Percentiles rank a stretch among this genome's conserved stretches.
Evolutionary conservation across 148 eudicot genomes (phyloP).

Genomic region (Cornus florida): DNA sequence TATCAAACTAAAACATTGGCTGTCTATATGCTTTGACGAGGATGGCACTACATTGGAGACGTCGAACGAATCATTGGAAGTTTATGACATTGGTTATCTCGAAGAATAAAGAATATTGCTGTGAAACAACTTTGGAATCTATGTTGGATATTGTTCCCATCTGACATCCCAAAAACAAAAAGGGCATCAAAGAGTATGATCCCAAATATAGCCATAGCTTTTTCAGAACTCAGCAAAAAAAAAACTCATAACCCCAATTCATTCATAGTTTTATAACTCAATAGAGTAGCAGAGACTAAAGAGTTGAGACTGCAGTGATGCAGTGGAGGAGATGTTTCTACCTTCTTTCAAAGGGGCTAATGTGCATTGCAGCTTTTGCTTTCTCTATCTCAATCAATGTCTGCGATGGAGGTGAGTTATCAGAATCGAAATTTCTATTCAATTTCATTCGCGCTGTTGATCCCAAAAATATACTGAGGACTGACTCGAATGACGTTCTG

Average conservation of each 20-base stretch:
- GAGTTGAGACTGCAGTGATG: background rate
- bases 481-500: constrained; percentile 7
- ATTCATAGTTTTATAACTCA: background rate
- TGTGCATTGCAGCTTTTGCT: constrained; percentile 13
- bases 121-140: background rate
- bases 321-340: constrained; percentile 1
- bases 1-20: background rate
- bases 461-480: constrained; percentile 22
- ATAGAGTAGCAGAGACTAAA: background rate
- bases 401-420: constrained; percentile 24
- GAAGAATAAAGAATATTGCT: background rate
- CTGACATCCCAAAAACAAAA: background rate
- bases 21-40: background rate
- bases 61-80: background rate
- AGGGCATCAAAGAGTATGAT: background rate
- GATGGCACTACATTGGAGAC: background rate
- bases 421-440: constrained; percentile 19
- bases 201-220: background rate
- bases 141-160: constrained; percentile 6
- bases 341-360: background rate
- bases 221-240: no score
- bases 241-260: background rate
- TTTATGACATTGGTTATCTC: constrained; percentile 1
- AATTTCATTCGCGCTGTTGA: constrained; percentile 25
- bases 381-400: constrained; percentile 11